A percentile compares a stretch with the other conserved stretches of the same genome.
These are phyloP conservation scores for Crucibulum parvulum DNA, from an alignment of 1,284 basidiomycete species.

Conservation along the genomic window DNA sequence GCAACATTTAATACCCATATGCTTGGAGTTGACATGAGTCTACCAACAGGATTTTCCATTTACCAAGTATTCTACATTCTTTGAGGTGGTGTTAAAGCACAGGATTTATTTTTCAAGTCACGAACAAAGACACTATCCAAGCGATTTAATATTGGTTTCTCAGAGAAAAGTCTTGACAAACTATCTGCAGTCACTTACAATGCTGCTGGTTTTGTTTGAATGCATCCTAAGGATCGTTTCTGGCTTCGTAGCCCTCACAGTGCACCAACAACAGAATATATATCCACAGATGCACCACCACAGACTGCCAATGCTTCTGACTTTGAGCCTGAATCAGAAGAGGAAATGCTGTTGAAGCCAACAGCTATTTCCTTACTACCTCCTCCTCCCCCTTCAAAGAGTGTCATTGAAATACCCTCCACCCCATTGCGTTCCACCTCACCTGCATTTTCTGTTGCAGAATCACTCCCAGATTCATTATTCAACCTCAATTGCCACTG, in stretches of 20 bases:
- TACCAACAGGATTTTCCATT: conserved; percentile 9
- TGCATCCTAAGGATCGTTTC: not conserved
- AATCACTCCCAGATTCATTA: conserved; percentile 9
- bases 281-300: not conserved
- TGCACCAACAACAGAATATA: not conserved
- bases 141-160: conserved; percentile 5
- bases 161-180: not conserved
- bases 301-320: not conserved
- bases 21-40: conserved; percentile 2
- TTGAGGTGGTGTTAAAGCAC: conserved; percentile 14
- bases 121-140: not conserved
- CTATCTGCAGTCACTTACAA: conserved; percentile 1
- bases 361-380: not conserved
- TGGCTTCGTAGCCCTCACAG: conserved; percentile 7
- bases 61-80: conserved; percentile 14
- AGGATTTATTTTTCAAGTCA: conserved; percentile 10
- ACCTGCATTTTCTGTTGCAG: conserved; percentile 7
- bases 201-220: not conserved
- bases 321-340: not conserved
- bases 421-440: not conserved
- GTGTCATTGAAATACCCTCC: not conserved
- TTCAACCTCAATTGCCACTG: conserved; percentile 19
- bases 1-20: conserved; percentile 9
- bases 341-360: not conserved
- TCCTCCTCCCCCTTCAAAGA: not conserved